These are phyloP conservation scores for Chimonanthus salicifolius DNA, from an alignment of 164 flowering plant species.

Conservation along the genomic window DNA sequence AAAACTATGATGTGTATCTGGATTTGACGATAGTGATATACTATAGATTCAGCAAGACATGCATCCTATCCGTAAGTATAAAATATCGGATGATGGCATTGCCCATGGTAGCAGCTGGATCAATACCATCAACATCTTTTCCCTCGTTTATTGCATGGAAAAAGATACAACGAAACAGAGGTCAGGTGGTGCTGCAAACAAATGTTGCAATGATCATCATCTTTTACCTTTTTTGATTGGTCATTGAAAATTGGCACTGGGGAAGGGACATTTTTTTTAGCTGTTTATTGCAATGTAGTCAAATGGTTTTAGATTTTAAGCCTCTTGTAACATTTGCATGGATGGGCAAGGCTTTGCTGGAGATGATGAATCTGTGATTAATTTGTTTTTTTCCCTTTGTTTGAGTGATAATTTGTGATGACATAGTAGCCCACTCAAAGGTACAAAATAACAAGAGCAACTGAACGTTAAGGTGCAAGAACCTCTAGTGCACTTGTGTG, in stretches of 20 bases:
- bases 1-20: neutral
- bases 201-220: neutral
- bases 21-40: too few species aligned
- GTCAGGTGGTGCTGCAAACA: neutral
- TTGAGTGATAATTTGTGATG: neutral
- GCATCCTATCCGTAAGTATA: too few species aligned
- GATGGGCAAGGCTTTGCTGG: neutral
- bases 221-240: neutral
- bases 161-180: too few species aligned
- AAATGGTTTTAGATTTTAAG: neutral
- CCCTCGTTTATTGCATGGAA: too few species aligned
- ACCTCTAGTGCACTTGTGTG: too few species aligned
- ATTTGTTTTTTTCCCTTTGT: too few species aligned
- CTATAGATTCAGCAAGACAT: too few species aligned
- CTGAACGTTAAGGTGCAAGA: too few species aligned
- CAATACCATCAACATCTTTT: too few species aligned
- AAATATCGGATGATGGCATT: too few species aligned
- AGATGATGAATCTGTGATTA: too few species aligned
- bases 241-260: neutral
- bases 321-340: neutral
- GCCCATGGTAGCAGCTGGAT: too few species aligned
- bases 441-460: neutral
- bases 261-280: neutral
- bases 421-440: neutral
- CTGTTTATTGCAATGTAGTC: neutral